These are phyloP conservation scores for Physcia stellaris DNA, from an alignment of 495 filamentous ascomycete genomes.

Conservation along the genomic window DNA sequence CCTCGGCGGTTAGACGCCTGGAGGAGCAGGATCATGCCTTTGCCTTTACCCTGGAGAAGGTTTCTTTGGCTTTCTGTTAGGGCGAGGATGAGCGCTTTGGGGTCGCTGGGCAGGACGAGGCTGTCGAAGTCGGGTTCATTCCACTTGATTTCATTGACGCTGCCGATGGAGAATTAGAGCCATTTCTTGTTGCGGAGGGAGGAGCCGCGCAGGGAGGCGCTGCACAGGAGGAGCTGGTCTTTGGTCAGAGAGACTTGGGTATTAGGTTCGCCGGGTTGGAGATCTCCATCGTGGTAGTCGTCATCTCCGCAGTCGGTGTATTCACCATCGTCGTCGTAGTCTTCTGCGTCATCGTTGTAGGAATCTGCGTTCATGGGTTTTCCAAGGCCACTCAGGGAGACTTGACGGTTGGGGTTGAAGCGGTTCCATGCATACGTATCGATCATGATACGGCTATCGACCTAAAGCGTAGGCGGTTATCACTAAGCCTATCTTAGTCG, in stretches of 20 bases:
- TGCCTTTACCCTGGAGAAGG: conserved; percentile 36
- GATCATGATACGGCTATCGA: conserved; percentile 42
- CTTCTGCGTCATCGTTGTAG: conserved; percentile 12
- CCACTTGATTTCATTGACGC: conserved; percentile 27
- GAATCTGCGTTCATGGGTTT: conserved; percentile 32
- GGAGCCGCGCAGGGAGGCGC: conserved; percentile 24
- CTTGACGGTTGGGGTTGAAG: conserved; percentile 18
- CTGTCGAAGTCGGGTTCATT: conserved; percentile 28
- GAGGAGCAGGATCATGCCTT: conserved; percentile 21
- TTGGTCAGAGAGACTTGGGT: not conserved
- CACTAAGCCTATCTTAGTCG: not conserved
- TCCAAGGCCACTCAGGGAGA: conserved; percentile 46
- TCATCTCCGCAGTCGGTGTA: not conserved
- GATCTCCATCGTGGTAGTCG: too few species aligned
- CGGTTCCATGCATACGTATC: conserved; percentile 26
- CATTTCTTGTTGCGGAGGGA: conserved; percentile 32
- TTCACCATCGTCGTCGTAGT: conserved; percentile 1
- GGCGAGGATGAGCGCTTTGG: conserved; percentile 38
- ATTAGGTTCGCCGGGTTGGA: not conserved
- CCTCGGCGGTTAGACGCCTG: conserved; percentile 14
- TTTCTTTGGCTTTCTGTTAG: conserved; percentile 35
- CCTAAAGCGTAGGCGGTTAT: conserved; percentile 6
- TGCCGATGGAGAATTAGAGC: conserved; percentile 28
- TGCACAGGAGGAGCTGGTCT: conserved; percentile 11
- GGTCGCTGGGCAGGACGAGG: conserved; percentile 27